Percentiles rank a stretch among this genome's conserved stretches.
phyloP scores from a whole-genome alignment of 495 filamentous ascomycete genomes.

The Daldinia caldariorum region DNA sequence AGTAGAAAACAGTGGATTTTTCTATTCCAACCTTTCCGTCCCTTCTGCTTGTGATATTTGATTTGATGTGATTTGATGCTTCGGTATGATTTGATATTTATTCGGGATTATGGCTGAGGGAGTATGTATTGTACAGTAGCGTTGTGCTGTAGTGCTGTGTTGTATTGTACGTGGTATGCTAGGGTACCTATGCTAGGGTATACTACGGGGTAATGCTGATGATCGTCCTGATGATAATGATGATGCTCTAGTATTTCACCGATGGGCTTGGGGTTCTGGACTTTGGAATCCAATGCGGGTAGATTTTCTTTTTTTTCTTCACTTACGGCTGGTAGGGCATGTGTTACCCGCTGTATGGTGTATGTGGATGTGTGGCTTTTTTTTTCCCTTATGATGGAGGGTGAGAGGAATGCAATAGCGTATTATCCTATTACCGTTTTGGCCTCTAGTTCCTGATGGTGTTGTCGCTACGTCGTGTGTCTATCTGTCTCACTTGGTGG shows the following conservation, averaged over 20 bases:
- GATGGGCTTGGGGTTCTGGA: conserved; percentile 8
- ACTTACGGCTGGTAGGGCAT: conserved; percentile 27
- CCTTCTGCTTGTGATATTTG: conserved; percentile 34
- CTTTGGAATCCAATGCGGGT: not conserved
- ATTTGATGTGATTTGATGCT: conserved; percentile 13
- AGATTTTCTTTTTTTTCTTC: not conserved
- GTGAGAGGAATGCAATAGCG: not conserved
- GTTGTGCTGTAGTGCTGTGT: too few relatives aligned
- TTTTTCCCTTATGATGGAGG: conserved; percentile 8
- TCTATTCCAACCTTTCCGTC: not conserved
- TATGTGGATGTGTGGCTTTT: not conserved
- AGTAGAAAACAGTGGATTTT: conserved; percentile 36
- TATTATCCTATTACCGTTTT: conserved; percentile 16
- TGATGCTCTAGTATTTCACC: conserved; percentile 21
- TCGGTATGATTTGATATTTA: not conserved
- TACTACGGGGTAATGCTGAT: conserved; percentile 28
- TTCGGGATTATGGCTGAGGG: not conserved
- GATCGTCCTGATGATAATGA: conserved; percentile 24
- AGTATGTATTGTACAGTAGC: not conserved
- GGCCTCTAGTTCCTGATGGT: conserved; percentile 23
- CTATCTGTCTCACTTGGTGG: conserved; percentile 40
- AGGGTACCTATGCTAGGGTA: not conserved
- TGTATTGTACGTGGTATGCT: not conserved
- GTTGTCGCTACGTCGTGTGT: conserved; percentile 42
- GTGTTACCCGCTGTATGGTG: not conserved